Percentiles rank a stretch among this genome's conserved stretches.
Conservation (phyloP, 1,284 basidiomycete genomes). For the Boletus hoseneyae region DNA sequence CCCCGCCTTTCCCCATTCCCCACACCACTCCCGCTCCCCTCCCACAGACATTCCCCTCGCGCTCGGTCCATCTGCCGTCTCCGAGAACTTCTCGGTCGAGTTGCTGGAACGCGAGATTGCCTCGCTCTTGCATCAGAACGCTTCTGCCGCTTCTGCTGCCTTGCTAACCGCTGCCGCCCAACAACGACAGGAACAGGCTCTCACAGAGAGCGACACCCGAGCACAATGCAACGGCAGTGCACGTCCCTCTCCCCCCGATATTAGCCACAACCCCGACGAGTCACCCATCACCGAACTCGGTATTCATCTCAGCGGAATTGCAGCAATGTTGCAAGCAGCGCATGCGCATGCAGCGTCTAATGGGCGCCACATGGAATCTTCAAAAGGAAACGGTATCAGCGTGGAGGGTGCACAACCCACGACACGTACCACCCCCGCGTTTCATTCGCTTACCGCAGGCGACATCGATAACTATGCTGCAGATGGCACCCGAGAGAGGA, state of each 20-base stretch:
- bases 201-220: slow-evolving; percentile 14
- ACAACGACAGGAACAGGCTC: slow-evolving; percentile 48
- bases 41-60: slow-evolving; percentile 26
- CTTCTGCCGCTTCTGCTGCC: slow-evolving; percentile 58
- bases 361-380: slow-evolving; percentile 45
- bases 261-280: slow-evolving; percentile 23
- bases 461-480: slow-evolving; percentile 37
- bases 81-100: slow-evolving; percentile 56
- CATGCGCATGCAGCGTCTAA: slow-evolving; percentile 56
- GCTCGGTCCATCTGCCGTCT: slow-evolving; percentile 19
- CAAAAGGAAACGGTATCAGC: slow-evolving; percentile 42
- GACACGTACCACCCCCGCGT: slow-evolving; percentile 67
- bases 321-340: slow-evolving; percentile 71
- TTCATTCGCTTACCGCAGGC: slow-evolving; percentile 66
- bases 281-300: slow-evolving; percentile 33
- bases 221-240: slow-evolving; percentile 9
- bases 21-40: slow-evolving; percentile 18
- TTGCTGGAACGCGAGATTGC: slow-evolving; percentile 73
- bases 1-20: slow-evolving; percentile 29
- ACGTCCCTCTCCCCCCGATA: slow-evolving; percentile 14
- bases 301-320: slow-evolving; percentile 58
- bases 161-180: slow-evolving; percentile 58
- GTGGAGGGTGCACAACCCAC: slow-evolving; percentile 46
- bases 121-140: slow-evolving; percentile 65
- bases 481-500: slow-evolving; percentile 34